phyloP scores from a whole-genome alignment of 2,329 filamentous ascomycete species.

The Penicillium verrucosum region DNA sequence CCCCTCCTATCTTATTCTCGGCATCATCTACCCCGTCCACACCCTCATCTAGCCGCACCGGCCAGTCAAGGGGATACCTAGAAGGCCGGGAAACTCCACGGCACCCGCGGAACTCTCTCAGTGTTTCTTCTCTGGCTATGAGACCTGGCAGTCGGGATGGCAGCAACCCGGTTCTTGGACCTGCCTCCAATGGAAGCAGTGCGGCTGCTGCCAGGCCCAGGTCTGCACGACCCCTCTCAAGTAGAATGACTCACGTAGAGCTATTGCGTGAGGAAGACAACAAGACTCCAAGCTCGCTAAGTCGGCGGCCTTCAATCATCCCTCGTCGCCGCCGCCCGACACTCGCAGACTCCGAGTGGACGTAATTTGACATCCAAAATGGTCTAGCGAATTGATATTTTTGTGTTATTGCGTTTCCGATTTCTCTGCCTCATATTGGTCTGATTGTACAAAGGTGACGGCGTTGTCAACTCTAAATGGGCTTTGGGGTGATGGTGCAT shows the following conservation, averaged over 20 bases:
- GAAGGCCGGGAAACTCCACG: conserved; percentile 42
- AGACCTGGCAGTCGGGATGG: conserved; percentile 45
- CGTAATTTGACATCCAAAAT: conserved; percentile 11
- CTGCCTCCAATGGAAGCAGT: conserved; percentile 31
- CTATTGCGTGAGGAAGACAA: conserved; percentile 38
- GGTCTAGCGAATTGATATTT: not conserved
- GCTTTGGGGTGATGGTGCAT: conserved; percentile 9
- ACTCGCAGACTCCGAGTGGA: conserved; percentile 39
- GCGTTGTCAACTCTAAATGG: conserved; percentile 11
- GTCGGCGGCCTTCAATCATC: conserved; percentile 36
- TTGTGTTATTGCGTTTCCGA: not conserved
- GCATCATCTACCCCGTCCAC: conserved; percentile 42
- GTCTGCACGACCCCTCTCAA: conserved; percentile 37
- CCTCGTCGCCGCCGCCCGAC: conserved; percentile 38
- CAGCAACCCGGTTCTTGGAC: conserved; percentile 28
- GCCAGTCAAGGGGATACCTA: conserved; percentile 38
- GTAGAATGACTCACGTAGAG: conserved; percentile 38
- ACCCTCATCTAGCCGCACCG: conserved; percentile 37
- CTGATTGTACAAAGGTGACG: conserved; percentile 2
- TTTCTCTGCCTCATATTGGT: conserved; percentile 5
- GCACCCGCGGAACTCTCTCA: conserved; percentile 38
- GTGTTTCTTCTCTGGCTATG: conserved; percentile 35
- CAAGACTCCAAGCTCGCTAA: conserved; percentile 31
- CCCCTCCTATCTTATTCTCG: conserved; percentile 35
- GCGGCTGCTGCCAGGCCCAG: conserved; percentile 33